These are phyloP conservation scores for Penicillium frequentans DNA, from an alignment of 2,329 filamentous ascomycete genomes.

Conservation along the genomic window DNA sequence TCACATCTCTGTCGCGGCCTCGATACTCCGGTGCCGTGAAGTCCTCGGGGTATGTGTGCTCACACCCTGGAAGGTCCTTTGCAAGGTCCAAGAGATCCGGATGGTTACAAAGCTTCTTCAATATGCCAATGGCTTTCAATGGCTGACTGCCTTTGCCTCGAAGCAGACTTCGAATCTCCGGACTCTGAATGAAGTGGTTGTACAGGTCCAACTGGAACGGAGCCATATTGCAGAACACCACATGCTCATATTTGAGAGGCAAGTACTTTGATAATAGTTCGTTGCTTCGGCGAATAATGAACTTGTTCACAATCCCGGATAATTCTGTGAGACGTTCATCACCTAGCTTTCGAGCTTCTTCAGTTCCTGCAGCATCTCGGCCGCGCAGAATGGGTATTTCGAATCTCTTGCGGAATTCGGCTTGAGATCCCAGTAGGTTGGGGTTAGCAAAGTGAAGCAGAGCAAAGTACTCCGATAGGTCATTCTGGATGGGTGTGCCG, in stretches of 20 bases:
- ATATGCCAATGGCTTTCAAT: slow-evolving; percentile 89
- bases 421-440: slow-evolving; percentile 80
- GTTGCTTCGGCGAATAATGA: slow-evolving; percentile 96
- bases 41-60: slow-evolving; percentile 77
- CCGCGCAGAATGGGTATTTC: slow-evolving; percentile 90
- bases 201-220: slow-evolving; percentile 92
- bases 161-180: slow-evolving; percentile 87
- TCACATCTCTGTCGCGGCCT: slow-evolving; percentile 87
- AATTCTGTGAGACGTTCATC: slow-evolving; percentile 81
- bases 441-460: slow-evolving; percentile 97
- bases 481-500: slow-evolving; percentile 96
- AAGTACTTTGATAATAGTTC: slow-evolving; percentile 97
- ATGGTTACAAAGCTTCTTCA: slow-evolving; percentile 99
- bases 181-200: slow-evolving; percentile 95
- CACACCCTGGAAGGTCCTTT: slow-evolving; percentile 82
- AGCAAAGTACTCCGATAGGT: slow-evolving; percentile 96
- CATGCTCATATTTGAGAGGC: slow-evolving; percentile 97
- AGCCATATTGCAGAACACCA: slow-evolving; percentile 94
- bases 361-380: slow-evolving; percentile 84
- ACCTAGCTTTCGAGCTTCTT: slow-evolving; percentile 77
- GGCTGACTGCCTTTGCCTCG: slow-evolving; percentile 94
- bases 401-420: slow-evolving; percentile 90
- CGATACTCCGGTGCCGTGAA: slow-evolving; percentile 85
- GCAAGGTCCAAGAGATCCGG: slow-evolving; percentile 85
- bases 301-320: slow-evolving; percentile 87